Evolutionary conservation across 2,329 filamentous ascomycete species (phyloP), one percentile per base, ranked within the genome.

Genomic region (Nigrospora oryzae): DNA sequence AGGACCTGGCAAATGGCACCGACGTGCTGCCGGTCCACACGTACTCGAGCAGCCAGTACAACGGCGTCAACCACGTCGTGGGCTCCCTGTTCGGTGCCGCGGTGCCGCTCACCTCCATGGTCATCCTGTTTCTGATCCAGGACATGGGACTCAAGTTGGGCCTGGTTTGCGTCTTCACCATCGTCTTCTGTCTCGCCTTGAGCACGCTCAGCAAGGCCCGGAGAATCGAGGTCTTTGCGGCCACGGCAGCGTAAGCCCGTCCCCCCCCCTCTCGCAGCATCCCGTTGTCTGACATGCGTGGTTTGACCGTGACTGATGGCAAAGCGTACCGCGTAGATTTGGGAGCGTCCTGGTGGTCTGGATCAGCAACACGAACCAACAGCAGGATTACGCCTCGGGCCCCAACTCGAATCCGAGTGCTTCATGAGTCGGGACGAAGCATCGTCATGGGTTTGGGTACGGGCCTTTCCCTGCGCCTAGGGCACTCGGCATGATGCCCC

Each of bases 201-300:
- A 45, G 44, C 34, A 42, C 36, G 12, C 23, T 45, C 5, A 45
- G 44, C 28, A 45, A 45, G 32, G 38, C 38, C 31, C 44, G 44
- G n/a, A 15, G 44, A 15, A 42, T 45, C 38, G 44, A 45, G 34
- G 28, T 45, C 2, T 40, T 45, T 28, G 44, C 44, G n/a, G 44
- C 44, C 5, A 45, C 44, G 12, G 44, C 44, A 3, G 44, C 44
- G 44, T 45, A 33, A 45, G 44, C 42, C 33, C 15, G 19, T 23
- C 19, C 19, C 19, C 19, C 19, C 19, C 19, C 19, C 19, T 6
- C 19, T 12, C 16, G 7, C 4, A 11, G 30, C 11, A n/a, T 23
- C 10, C n/a, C 4, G 4, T 13, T 23, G n/a, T 2, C 36, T 19
- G 23, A 7, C 17, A 2, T 3, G n/a, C 36, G 36, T 17, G n/a